Percentiles rank a stretch among this genome's conserved stretches.
phyloP scores from a whole-genome alignment of 2,329 filamentous ascomycete genomes.

The Ceratocystis smalleyi region DNA sequence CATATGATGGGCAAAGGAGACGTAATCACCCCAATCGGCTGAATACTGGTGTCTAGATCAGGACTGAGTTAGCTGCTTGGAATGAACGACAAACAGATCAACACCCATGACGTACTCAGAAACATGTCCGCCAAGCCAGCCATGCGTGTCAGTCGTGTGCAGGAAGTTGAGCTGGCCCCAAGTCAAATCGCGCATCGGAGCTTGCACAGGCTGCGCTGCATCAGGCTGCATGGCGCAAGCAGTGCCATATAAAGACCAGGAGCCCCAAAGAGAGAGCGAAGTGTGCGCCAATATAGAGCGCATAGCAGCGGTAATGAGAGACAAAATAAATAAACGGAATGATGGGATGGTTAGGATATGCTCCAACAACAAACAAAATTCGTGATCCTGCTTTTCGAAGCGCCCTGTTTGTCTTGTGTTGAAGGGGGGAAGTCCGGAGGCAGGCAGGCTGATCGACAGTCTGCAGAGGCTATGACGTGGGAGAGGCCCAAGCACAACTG shows the following conservation, averaged over 20 bases:
- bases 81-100: not conserved
- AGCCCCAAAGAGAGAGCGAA: conserved; percentile 20
- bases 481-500: not conserved
- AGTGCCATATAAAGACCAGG: conserved; percentile 21
- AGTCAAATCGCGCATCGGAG: conserved; percentile 65
- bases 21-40: conserved; percentile 94
- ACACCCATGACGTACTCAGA: conserved; percentile 50
- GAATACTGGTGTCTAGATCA: conserved; percentile 64
- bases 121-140: conserved; percentile 87
- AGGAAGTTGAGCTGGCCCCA: conserved; percentile 96
- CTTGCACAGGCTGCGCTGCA: conserved; percentile 60
- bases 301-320: not conserved
- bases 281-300: not conserved
- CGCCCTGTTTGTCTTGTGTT: not conserved
- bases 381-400: not conserved
- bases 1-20: conserved; percentile 80
- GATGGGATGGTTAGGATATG: not conserved
- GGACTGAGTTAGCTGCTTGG: not conserved
- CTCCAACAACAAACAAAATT: not conserved
- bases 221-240: conserved; percentile 53
- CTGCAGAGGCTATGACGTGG: conserved; percentile 5
- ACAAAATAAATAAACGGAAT: not conserved
- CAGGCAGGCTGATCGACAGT: not conserved
- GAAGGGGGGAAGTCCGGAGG: not conserved
- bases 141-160: conserved; percentile 93